Base-by-base conservation (phyloP, 768 basidiomycete species). In the Tephrocybe sp. region DNA sequence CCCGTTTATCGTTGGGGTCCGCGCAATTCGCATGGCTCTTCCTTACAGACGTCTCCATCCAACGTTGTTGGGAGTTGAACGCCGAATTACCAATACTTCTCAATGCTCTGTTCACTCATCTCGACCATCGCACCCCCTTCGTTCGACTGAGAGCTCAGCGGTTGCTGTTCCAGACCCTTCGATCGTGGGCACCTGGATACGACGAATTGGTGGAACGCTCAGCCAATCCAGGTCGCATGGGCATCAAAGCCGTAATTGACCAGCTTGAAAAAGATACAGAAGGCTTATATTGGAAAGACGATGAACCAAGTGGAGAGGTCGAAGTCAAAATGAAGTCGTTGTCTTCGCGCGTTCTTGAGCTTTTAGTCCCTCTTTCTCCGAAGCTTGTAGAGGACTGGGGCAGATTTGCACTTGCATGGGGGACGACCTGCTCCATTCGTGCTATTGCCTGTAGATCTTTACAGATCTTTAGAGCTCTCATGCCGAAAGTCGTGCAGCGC, bases 1-100 rank as follows among this genome's bases (percentile, higher is more conserved):
- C 89, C 9, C 73, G 85, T 26, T 69, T 87, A 39, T 72, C 81
- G 2, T 72, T 96, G 42, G 89, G 89, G 13, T 83, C 89, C 0
- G 91, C 90, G 12, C 93, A 96, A 61, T 90, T 90, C 61, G 92
- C 94, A 1, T 81, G 93, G 69, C 74, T 96, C 8, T 93, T 94
- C 61, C 68, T 95, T 22, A 79, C 84, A 2, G 89, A 93, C 54
- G 77, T 87, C 27, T 82, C 87, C 0, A 67, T 92, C 24, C 85
- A 88, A 54, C 80, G 86, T 25, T 82, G 80, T 55, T 91, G 89
- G 88, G 87, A 88, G 49, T 69, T 86, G 56, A 76, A 82, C 44
- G 70, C 76, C 9, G 80, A 88, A 47, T 71, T 98, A 9, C 85
- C 90, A 1, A 69, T 79, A 8, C 75, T 97, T 15, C 80, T 98